Evolutionary conservation across 1,139 yeast species (phyloP).

Genomic region (Taiozyma onychis): DNA sequence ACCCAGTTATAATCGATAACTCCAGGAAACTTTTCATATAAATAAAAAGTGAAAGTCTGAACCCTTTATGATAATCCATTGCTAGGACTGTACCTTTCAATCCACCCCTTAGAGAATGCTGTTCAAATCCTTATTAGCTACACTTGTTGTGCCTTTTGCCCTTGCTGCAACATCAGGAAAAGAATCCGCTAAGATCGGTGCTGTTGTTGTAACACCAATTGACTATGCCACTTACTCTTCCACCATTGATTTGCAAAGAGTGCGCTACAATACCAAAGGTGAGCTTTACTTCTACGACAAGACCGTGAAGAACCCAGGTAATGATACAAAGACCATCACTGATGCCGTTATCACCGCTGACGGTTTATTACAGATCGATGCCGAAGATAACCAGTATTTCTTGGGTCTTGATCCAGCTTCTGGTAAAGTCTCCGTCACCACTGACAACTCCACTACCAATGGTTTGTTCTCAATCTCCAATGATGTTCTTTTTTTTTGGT

Average conservation of each 20-base stretch:
- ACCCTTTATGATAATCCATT: background rate
- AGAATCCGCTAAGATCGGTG: background rate
- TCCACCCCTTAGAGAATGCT: background rate
- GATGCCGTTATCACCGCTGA: slow-evolving; percentile 6
- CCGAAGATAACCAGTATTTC: slow-evolving; percentile 3
- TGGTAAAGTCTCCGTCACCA: slow-evolving; percentile 11
- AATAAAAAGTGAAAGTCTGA: background rate
- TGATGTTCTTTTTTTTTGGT: slow-evolving; percentile 8
- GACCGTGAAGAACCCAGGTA: background rate
- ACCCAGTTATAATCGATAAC: background rate
- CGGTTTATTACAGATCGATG: slow-evolving; percentile 11
- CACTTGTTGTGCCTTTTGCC: background rate
- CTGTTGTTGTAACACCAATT: slow-evolving; percentile 8
- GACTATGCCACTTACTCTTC: slow-evolving; percentile 15
- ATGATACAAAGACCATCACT: slow-evolving; percentile 6
- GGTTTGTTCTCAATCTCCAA: slow-evolving; percentile 14
- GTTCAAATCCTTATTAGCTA: background rate
- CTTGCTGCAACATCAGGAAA: background rate
- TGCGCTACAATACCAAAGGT: slow-evolving; percentile 10
- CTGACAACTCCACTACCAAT: slow-evolving; percentile 4
- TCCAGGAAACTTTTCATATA: background rate
- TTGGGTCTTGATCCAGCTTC: slow-evolving; percentile 7
- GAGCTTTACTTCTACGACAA: slow-evolving; percentile 13
- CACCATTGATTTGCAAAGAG: slow-evolving; percentile 13
- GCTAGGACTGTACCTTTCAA: background rate